phyloP scores from a whole-genome alignment of 805 yeast genomes.

The Pichia exigua region DNA sequence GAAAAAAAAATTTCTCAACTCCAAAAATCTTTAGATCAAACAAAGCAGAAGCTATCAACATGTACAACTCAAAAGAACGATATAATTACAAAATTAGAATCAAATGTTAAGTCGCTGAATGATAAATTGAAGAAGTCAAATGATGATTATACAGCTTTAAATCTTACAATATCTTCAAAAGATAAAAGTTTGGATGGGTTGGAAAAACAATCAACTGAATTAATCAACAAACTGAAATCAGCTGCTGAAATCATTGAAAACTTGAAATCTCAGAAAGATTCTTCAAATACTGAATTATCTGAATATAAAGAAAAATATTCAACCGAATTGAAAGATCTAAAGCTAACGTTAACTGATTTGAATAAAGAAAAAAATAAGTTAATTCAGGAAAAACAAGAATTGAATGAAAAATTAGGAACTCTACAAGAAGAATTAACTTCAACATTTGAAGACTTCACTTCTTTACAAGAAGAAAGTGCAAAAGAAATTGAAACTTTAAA shows the following conservation, averaged over 20 bases:
- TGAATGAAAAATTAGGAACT: constrained; percentile 7
- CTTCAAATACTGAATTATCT: constrained; percentile 12
- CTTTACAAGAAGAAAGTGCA: constrained; percentile 16
- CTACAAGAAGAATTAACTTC: constrained; percentile 18
- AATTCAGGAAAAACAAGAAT: constrained; percentile 12
- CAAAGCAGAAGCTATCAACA: constrained; percentile 20
- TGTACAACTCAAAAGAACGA: constrained; percentile 19
- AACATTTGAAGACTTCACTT: constrained; percentile 16
- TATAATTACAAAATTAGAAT: constrained; percentile 18
- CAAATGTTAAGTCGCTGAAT: constrained; percentile 9
- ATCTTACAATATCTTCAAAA: constrained; percentile 18
- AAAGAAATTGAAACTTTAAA: constrained; percentile 28
- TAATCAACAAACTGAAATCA: constrained; percentile 16
- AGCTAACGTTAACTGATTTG: not conserved
- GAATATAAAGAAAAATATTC: constrained; percentile 4
- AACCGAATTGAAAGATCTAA: not conserved
- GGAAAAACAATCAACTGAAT: constrained; percentile 16
- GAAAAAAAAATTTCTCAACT: constrained; percentile 34
- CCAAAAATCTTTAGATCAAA: constrained; percentile 30
- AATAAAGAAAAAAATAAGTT: constrained; percentile 16
- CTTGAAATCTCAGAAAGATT: constrained; percentile 20
- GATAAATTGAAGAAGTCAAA: constrained; percentile 17
- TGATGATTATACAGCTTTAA: constrained; percentile 21
- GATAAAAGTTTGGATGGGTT: constrained; percentile 19
- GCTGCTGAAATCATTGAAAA: constrained; percentile 24